phyloP scores from a whole-genome alignment of 306 rosid genomes.

The Morella rubra region DNA sequence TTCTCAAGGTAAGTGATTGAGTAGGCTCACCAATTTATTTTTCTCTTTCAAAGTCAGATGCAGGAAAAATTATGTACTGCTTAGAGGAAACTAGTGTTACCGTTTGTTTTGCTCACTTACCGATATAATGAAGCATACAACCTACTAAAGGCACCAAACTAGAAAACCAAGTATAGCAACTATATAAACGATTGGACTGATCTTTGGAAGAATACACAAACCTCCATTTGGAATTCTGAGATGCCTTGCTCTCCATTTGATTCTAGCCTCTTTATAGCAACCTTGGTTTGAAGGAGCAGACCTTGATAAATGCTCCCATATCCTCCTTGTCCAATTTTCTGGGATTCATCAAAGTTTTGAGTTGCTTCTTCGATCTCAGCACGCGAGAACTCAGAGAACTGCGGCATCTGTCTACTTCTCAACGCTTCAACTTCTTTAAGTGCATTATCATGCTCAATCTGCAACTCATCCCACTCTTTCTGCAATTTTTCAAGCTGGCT shows the following conservation, averaged over 20 bases:
- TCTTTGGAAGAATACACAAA: not conserved
- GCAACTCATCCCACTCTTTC: not conserved
- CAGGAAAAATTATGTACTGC: not conserved
- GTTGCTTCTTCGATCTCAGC: conserved; percentile 73
- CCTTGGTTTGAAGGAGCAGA: conserved; percentile 26
- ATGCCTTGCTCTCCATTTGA: not conserved
- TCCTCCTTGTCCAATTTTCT: conserved; percentile 61
- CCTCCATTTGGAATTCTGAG: conserved; percentile 3
- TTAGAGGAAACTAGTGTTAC: not conserved
- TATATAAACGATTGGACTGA: too few relatives aligned
- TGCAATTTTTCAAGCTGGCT: conserved; percentile 40
- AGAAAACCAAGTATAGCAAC: not conserved
- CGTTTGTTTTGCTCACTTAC: not conserved
- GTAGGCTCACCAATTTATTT: too few relatives aligned
- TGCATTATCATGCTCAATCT: not conserved
- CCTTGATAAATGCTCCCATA: conserved; percentile 51
- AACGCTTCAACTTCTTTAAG: not conserved
- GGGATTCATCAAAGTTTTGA: conserved; percentile 45
- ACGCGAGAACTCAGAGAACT: conserved; percentile 56
- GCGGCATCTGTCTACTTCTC: conserved; percentile 21
- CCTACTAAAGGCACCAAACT: not conserved
- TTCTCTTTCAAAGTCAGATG: too few relatives aligned
- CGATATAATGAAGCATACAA: not conserved
- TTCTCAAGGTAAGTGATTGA: too few relatives aligned
- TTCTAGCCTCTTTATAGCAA: conserved; percentile 3